Evolutionary conservation across 495 filamentous ascomycete species (phyloP).

Genomic region (Astrothelium macrocarpum): DNA sequence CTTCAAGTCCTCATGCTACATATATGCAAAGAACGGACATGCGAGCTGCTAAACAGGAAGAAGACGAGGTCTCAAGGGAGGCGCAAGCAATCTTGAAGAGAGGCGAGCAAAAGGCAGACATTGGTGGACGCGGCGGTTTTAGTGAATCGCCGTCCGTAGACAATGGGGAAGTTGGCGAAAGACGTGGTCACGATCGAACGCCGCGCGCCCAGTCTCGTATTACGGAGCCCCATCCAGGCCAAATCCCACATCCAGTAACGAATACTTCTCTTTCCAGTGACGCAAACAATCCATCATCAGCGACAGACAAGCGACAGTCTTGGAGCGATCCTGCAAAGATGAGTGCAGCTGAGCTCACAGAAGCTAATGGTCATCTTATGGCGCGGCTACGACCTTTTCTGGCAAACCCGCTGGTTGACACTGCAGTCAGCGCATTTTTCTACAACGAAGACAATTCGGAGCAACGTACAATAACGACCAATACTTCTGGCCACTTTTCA

Average conservation of each 20-base stretch:
- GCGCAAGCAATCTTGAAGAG: slow-evolving; percentile 61
- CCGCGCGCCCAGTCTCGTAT: slow-evolving; percentile 10
- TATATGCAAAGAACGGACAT: slow-evolving; percentile 27
- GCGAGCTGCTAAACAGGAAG: slow-evolving; percentile 38
- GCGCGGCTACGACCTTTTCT: slow-evolving; percentile 80
- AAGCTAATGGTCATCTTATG: slow-evolving; percentile 80
- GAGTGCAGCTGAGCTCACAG: slow-evolving; percentile 60
- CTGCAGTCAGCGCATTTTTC: slow-evolving; percentile 82
- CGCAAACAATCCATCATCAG: slow-evolving; percentile 26
- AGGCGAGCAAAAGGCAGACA: slow-evolving; percentile 59
- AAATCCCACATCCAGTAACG: slow-evolving; percentile 5
- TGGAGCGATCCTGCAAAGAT: slow-evolving; percentile 47
- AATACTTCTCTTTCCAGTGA: slow-evolving; percentile 19
- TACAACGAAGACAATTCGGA: slow-evolving; percentile 71
- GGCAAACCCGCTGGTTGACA: slow-evolving; percentile 61
- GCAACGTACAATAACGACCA: slow-evolving; percentile 68
- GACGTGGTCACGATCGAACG: slow-evolving; percentile 16
- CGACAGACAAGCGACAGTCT: slow-evolving; percentile 36
- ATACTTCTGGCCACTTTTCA: slow-evolving; percentile 79
- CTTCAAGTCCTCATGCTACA: slow-evolving; percentile 30
- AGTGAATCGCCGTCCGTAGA: slow-evolving; percentile 37
- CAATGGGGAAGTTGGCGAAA: slow-evolving; percentile 10
- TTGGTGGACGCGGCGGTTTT: slow-evolving; percentile 56
- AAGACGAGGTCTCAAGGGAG: slow-evolving; percentile 58
- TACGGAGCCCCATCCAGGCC: slow-evolving; percentile 8